Base-by-base conservation (phyloP, 352 stramenopile genomes). In the Globisporangium heterothallicum region DNA sequence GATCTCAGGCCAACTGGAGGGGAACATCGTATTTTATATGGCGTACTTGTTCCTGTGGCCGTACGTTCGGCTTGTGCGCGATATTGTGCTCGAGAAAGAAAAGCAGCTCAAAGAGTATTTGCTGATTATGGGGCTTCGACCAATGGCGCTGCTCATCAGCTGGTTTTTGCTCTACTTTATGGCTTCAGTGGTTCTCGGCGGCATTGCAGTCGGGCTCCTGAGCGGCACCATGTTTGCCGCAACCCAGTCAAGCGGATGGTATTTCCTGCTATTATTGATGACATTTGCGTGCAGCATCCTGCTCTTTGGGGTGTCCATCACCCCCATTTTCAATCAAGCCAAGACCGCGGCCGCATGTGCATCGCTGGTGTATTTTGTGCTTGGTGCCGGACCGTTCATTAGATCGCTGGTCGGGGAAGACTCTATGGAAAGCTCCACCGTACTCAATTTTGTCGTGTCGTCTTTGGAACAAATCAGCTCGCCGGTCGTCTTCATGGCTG, bases 61-160 rank as follows among this genome's bases (percentile, higher is more conserved):
- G 6, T 94, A 87, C 38, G 80, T 73, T 16, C 77, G 82, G 5
- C 64, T 97, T 34, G 72, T 97, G 42, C 86, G 87, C 27, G 74
- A 89, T 29, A 66, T 97, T 18, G 86, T 97, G 30, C 56, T 77
- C 29, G 90, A 97, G 40, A 97, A 97, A 58, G 90, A 97, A 65
- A 87, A 77, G 41, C 74, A 90, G 51, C 61, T 95, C 27, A 91
- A 92, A 55, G 84, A 97, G 45, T 93, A 92, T 52, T 42, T 97
- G 64, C 68, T 95, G 44, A 97, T 97, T 40, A 89, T 96, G 77
- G 88, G 88, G 1, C 35, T 96, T 0, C 59, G 60, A n/a, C 68
- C 82, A 0, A 88, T 86, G 71, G 64, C 78, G 24, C 62, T 92
- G 29, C 49, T 92, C 21, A 43, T 87, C 19, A 89, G 78, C 42